Base-by-base conservation (phyloP, 1,284 basidiomycete species). In the Papiliotrema laurentii region DNA sequence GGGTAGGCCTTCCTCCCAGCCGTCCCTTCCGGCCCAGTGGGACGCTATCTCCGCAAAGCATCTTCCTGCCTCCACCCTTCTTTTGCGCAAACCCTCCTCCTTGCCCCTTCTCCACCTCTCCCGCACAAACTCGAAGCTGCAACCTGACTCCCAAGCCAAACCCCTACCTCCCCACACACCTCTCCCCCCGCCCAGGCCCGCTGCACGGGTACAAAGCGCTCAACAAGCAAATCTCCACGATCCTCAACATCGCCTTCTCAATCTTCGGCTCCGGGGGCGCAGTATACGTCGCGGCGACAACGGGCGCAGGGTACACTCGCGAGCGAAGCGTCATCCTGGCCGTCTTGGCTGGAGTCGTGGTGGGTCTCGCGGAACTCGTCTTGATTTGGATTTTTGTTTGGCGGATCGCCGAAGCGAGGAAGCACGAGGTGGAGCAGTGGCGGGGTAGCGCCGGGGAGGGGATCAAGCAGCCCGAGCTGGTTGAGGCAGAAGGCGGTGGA, bases 181-280 rank as follows among this genome's bases (percentile, higher is more conserved):
- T 72, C 30, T 63, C 61, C 24, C 50, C 62, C 1, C 18, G 51
- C 0, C 56, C 59, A 2, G 58, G 63, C 0, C 55, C 61, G 4
- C 37, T 66, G 2, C 24, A 25, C 13, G 69, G 70, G 48, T 67
- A 65, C 44, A 57, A 64, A 27, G 22, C 43, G 7, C 41, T 66
- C n/a, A 48, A 52, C 10, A 55, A 55, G 13, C 54, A 61, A 31
- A 50, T 72, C 5, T 54, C 67, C 3, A 72, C 64, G 3, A 44
- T 55, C 1, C 47, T 70, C 49, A 72, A 72, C 45, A 59, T 72
- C 25, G 53, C 69, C 26, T 72, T 72, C 54, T 66, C 64, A 4
- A 62, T 70, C 5, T 51, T 66, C 40, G 69, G 69, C 0, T 56
- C 59, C 10, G 63, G 59, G 9, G 56, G 51, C 7, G 69, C 66